Percentiles rank a stretch among this genome's conserved stretches.
These are phyloP conservation scores for Solanum bukasovii DNA, from an alignment of 257 asterid species.

Conservation along the genomic window DNA sequence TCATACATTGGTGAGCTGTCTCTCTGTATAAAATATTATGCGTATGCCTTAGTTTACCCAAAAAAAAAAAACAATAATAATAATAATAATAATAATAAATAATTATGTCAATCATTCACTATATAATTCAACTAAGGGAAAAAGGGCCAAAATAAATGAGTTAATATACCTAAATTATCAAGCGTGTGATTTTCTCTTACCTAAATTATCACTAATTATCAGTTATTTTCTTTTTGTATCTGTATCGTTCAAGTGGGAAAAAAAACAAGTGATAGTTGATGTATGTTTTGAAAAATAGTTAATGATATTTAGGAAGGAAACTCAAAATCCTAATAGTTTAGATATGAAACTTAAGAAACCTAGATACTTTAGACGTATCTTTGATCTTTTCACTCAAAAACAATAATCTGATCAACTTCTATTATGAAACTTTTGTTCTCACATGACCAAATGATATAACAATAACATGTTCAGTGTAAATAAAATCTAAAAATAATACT, in stretches of 20 bases:
- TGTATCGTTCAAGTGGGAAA: background rate
- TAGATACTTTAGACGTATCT: background rate
- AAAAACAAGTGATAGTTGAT: background rate
- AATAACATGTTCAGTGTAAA: background rate
- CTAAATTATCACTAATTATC: background rate
- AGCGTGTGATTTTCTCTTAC: background rate
- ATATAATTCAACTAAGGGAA: background rate
- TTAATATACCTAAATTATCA: background rate
- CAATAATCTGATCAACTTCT: background rate
- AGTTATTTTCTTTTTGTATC: background rate
- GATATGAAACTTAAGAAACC: fast-evolving
- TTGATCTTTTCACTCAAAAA: background rate
- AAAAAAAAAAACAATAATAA: background rate
- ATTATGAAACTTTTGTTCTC: background rate
- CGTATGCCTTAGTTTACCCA: background rate
- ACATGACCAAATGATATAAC: background rate
- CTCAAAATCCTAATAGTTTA: background rate
- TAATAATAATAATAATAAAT: background rate
- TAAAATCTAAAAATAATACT: too few relatives aligned
- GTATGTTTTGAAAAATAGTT: background rate
- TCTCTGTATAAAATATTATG: background rate
- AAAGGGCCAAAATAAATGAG: background rate
- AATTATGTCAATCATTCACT: background rate
- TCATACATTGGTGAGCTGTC: background rate
- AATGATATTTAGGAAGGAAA: background rate